Evolutionary conservation across 495 filamentous ascomycete genomes (phyloP).

Genomic region (Elasticomyces elasticus): DNA sequence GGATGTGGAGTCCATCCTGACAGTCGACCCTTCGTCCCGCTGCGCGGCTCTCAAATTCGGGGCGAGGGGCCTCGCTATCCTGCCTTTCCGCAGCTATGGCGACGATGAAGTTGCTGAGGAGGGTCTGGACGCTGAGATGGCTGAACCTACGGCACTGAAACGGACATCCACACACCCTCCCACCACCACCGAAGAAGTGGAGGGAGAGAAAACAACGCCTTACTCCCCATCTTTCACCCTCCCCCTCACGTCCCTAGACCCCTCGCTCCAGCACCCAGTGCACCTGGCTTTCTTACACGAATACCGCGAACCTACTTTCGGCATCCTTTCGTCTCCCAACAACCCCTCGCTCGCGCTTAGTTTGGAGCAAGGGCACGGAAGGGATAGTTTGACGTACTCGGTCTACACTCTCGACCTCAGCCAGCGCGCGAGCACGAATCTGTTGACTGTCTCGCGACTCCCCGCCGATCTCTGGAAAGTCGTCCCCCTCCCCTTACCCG

Average conservation of each 20-base stretch:
- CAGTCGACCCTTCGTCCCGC: constrained; percentile 80
- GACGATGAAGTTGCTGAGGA: constrained; percentile 44
- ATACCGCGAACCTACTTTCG: constrained; percentile 95
- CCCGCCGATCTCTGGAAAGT: constrained; percentile 85
- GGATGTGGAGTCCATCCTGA: constrained; percentile 64
- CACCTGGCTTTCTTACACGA: constrained; percentile 91
- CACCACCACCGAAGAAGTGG: constrained; percentile 34
- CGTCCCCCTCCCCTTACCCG: constrained; percentile 69
- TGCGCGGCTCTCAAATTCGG: constrained; percentile 93
- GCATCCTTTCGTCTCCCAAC: constrained; percentile 70
- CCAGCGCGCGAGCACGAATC: constrained; percentile 84
- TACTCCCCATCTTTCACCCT: constrained; percentile 88
- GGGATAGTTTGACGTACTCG: constrained; percentile 76
- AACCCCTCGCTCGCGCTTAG: constrained; percentile 62
- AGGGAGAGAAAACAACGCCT: constrained; percentile 54
- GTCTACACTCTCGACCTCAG: constrained; percentile 93
- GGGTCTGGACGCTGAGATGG: constrained; percentile 73
- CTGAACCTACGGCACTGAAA: constrained; percentile 36
- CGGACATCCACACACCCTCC: too few relatives aligned
- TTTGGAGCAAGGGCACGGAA: constrained; percentile 63
- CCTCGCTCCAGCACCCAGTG: constrained; percentile 73
- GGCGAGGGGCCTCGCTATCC: constrained; percentile 73
- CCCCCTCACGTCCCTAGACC: constrained; percentile 75
- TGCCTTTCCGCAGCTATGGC: constrained; percentile 75
- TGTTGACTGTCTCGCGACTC: constrained; percentile 72